Evolutionary conservation across 768 basidiomycete genomes (phyloP).

Genomic region (Steccherinum ochraceum): DNA sequence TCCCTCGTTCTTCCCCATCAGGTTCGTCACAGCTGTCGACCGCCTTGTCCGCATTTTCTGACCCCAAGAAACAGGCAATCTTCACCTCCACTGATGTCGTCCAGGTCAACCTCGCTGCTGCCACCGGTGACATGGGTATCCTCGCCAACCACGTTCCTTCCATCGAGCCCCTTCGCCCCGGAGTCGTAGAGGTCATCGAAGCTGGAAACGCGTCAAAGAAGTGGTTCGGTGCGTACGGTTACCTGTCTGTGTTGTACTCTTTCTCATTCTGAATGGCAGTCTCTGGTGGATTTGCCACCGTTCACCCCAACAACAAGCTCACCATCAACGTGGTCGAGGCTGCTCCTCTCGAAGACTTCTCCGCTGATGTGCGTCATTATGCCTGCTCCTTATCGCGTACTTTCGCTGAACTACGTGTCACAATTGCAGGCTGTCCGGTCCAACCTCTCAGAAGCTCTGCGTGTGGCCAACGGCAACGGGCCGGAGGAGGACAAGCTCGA

Average conservation of each 20-base stretch:
- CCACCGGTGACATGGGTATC: conserved; percentile 98
- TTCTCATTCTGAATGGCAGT: conserved; percentile 39
- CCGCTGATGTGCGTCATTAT: conserved; percentile 64
- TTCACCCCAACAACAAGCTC: conserved; percentile 94
- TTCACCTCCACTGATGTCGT: conserved; percentile 88
- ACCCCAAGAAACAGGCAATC: conserved; percentile 54
- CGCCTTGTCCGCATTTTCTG: not conserved
- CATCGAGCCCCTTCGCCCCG: conserved; percentile 92
- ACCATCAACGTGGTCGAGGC: conserved; percentile 98
- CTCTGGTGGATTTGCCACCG: conserved; percentile 94
- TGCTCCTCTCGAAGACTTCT: conserved; percentile 87
- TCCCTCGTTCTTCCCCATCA: conserved; percentile 94
- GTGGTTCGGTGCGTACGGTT: conserved; percentile 72
- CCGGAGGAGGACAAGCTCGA: conserved; percentile 92
- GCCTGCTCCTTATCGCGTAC: too few species aligned
- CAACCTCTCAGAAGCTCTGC: conserved; percentile 84
- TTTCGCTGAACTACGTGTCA: not conserved
- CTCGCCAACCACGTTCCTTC: conserved; percentile 97
- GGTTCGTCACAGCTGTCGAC: conserved; percentile 41
- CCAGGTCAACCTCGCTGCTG: conserved; percentile 93
- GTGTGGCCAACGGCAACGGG: conserved; percentile 73
- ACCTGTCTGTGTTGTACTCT: not conserved
- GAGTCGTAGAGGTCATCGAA: conserved; percentile 93
- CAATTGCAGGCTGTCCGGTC: conserved; percentile 75
- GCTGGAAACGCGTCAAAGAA: conserved; percentile 74